Conservation (phyloP, 2,329 filamentous ascomycete species). For the Tolypocladium ophioglossoides region DNA sequence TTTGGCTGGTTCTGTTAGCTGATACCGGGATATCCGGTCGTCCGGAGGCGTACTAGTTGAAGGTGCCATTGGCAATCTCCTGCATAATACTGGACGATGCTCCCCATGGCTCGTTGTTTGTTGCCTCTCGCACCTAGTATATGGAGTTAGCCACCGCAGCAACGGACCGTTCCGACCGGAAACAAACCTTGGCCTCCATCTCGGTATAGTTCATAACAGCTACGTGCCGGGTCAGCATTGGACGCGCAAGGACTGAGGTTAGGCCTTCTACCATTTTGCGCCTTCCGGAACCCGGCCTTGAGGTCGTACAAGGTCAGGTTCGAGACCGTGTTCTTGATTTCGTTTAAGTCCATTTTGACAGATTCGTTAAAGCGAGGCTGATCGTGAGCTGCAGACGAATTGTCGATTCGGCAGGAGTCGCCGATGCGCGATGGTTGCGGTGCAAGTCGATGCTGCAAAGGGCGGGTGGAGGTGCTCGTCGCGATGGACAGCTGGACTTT, state of each 20-base stretch:
- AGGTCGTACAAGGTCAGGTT: conserved; percentile 91
- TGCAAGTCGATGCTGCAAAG: not conserved
- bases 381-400: not conserved
- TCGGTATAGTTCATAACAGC: conserved; percentile 98
- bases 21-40: conserved; percentile 5
- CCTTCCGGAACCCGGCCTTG: conserved; percentile 89
- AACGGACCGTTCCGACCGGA: conserved; percentile 1
- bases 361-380: not conserved
- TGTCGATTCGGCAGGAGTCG: not conserved
- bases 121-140: conserved; percentile 80
- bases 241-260: conserved; percentile 2
- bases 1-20: conserved; percentile 50
- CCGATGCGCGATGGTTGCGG: not conserved
- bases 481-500: conserved; percentile 16
- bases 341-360: conserved; percentile 70
- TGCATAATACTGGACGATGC: conserved; percentile 79
- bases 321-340: conserved; percentile 74
- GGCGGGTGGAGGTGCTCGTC: not conserved
- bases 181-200: conserved; percentile 61
- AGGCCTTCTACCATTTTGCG: conserved; percentile 71
- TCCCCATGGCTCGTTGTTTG: conserved; percentile 98
- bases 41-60: conserved; percentile 70
- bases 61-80: conserved; percentile 95
- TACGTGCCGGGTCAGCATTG: conserved; percentile 29
- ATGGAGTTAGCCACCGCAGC: conserved; percentile 4